These are phyloP conservation scores for Paraphaeosphaeria sporulosa DNA, from an alignment of 2,329 filamentous ascomycete genomes.

Conservation along the genomic window DNA sequence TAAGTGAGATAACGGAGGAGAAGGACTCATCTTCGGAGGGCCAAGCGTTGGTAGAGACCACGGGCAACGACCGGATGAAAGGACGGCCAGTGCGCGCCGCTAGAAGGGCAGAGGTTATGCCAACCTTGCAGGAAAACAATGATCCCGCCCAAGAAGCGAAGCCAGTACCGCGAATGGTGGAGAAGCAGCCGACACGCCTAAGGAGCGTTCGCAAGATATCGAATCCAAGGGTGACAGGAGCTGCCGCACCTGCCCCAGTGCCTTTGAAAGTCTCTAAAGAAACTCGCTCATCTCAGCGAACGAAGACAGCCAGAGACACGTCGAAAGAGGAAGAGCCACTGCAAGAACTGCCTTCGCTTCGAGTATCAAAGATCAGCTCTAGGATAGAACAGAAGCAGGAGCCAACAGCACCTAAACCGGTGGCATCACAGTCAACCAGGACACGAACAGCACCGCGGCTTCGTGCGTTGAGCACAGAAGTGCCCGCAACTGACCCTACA, in stretches of 20 bases:
- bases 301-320: conserved; percentile 34
- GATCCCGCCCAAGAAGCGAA: conserved; percentile 41
- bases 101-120: conserved; percentile 34
- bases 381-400: conserved; percentile 31
- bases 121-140: conserved; percentile 47
- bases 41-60: conserved; percentile 53
- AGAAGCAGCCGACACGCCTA: conserved; percentile 48
- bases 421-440: conserved; percentile 26
- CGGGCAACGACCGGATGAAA: conserved; percentile 52
- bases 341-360: conserved; percentile 35
- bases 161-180: conserved; percentile 35
- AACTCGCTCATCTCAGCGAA: conserved; percentile 35
- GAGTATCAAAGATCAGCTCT: conserved; percentile 29
- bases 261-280: conserved; percentile 40
- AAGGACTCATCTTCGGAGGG: conserved; percentile 50
- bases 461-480: conserved; percentile 35
- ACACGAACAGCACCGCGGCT: conserved; percentile 30
- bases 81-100: conserved; percentile 32
- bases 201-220: conserved; percentile 46
- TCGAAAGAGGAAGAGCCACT: conserved; percentile 33
- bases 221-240: conserved; percentile 43
- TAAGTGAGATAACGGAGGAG: conserved; percentile 52
- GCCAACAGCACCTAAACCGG: conserved; percentile 23
- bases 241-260: conserved; percentile 37
- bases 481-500: conserved; percentile 53